Conservation (phyloP, 2,329 filamentous ascomycete species). For the Aspergillus japonicus region DNA sequence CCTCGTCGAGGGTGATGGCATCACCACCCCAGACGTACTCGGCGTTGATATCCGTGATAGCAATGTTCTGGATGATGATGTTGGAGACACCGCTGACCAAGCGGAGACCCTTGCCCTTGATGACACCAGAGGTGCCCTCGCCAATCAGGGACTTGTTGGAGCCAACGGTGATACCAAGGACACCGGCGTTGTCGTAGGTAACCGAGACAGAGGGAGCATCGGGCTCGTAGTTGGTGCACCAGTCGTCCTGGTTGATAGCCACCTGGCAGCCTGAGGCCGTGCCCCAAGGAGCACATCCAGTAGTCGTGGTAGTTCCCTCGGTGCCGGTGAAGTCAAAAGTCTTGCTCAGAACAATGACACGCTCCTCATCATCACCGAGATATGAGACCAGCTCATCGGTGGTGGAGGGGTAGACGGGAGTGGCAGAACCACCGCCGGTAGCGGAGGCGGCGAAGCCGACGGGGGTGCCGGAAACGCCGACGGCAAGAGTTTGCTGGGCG, state of each 20-base stretch:
- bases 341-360: constrained; percentile 53
- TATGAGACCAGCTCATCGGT: constrained; percentile 60
- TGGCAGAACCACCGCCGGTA: constrained; percentile 60
- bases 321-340: constrained; percentile 24
- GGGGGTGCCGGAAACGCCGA: constrained; percentile 32
- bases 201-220: constrained; percentile 48
- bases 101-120: constrained; percentile 59
- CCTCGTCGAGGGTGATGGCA: constrained; percentile 52
- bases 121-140: constrained; percentile 53
- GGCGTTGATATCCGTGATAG: constrained; percentile 56
- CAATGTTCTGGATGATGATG: constrained; percentile 61
- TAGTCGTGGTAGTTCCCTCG: constrained; percentile 45
- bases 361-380: constrained; percentile 54
- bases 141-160: constrained; percentile 61
- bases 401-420: constrained; percentile 55
- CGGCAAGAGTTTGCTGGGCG: constrained; percentile 15
- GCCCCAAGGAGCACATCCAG: constrained; percentile 58
- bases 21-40: constrained; percentile 61
- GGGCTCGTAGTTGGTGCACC: constrained; percentile 61
- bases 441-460: constrained; percentile 54
- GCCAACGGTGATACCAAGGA: constrained; percentile 51
- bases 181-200: constrained; percentile 52
- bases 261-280: constrained; percentile 55
- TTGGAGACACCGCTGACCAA: constrained; percentile 51
- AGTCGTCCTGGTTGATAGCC: constrained; percentile 60